These are phyloP conservation scores for Globisporangium acanthophoron DNA, from an alignment of 352 stramenopile genomes.

Conservation along the genomic window DNA sequence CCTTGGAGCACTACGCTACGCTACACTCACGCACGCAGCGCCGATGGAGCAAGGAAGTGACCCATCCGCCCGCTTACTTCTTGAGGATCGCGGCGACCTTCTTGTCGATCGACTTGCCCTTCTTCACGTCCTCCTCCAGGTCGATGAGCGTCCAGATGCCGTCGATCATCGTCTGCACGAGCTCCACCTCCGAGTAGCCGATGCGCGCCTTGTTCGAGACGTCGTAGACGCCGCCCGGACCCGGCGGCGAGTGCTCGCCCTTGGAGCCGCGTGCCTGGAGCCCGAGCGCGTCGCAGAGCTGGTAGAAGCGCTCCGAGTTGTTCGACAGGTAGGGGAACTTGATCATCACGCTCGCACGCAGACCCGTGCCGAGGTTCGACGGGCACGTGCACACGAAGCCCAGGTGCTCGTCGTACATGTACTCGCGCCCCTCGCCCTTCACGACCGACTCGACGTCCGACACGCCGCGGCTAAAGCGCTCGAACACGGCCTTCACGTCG, in stretches of 20 bases:
- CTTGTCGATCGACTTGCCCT: constrained; percentile 61
- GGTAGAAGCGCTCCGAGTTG: constrained; percentile 63
- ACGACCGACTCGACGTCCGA: constrained; percentile 70
- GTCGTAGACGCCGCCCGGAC: constrained; percentile 88
- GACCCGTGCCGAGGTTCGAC: constrained; percentile 83
- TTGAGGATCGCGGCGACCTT: constrained; percentile 45
- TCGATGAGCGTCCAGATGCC: constrained; percentile 90
- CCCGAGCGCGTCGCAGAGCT: constrained; percentile 68
- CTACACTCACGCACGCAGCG: not conserved
- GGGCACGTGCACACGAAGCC: constrained; percentile 85
- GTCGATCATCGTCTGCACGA: constrained; percentile 96
- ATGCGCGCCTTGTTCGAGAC: constrained; percentile 94
- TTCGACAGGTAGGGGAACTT: constrained; percentile 75
- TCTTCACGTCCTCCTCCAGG: constrained; percentile 89
- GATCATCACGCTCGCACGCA: constrained; percentile 84
- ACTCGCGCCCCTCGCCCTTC: constrained; percentile 72
- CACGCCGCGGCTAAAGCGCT: constrained; percentile 78
- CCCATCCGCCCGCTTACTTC: not conserved
- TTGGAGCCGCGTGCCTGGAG: constrained; percentile 77
- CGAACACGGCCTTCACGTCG: constrained; percentile 89
- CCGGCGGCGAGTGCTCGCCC: constrained; percentile 76
- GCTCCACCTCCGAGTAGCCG: constrained; percentile 91
- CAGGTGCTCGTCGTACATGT: constrained; percentile 90
- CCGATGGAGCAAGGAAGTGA: not conserved
- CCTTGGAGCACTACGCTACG: not conserved